Base-by-base conservation (phyloP, 805 yeast genomes). In the Vanderwaltozyma yarrowii region DNA sequence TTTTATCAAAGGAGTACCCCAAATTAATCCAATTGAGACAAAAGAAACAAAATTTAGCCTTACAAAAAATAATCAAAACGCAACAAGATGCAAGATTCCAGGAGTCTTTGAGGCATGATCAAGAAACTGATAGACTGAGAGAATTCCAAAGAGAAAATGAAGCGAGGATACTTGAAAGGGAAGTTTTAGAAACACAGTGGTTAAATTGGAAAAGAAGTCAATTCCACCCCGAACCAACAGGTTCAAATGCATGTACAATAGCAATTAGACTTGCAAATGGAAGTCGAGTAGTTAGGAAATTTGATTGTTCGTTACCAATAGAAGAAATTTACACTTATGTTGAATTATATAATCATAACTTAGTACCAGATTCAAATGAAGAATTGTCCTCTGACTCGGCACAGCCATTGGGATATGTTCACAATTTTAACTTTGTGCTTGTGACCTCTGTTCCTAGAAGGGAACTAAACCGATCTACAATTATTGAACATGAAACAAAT, bases 51-150 rank as follows among this genome's bases (percentile, higher is more conserved):
- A 78, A 78, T 35, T 67, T 72, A 33, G 78, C 75, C 30, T 55
- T 73, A 42, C 67, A 78, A 29, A 72, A 78, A 42, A 61, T 68
- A 11, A 63, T 85, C 25, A 69, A 83, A 36, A 69, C 70, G 43
- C 79, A 80, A 49, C 96, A 88, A 58, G 92, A 86, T 51, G 62
- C 71, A 32, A 86, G 92, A 16, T 87, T 78, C 60, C 77, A 79
- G 51, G 71, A 71, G 26, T 78, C 94, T 0, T 63, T 88, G 26
- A 70, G 71, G 14, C 67, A 73, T 26, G 97, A 88, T 60, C 69
- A 78, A 39, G 66, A 68, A 37, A 66, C 78, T 24, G 71, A 69
- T 18, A 42, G 43, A 8, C 41, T 39, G 30, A 37, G 46, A 25
- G 33, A 32, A 5, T 46, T 43, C 24, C 42, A 45, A 34, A 49